Conservation (phyloP, 768 basidiomycete genomes). For the Tylopilus sp. region DNA sequence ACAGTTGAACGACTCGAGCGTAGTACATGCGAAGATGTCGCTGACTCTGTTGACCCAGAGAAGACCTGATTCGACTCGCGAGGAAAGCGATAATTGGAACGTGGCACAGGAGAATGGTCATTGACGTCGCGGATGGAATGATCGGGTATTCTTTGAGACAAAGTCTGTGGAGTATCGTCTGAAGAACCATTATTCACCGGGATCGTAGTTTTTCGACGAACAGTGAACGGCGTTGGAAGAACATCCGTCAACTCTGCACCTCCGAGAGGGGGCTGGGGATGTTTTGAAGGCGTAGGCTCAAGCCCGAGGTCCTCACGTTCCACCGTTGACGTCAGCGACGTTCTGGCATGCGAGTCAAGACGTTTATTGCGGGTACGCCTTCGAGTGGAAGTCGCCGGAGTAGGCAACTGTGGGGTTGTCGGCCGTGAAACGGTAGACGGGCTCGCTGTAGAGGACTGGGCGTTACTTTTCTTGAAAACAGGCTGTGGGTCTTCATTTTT, state of each 20-base stretch:
- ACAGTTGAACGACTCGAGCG: not conserved
- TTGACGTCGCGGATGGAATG: not conserved
- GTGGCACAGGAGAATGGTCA: conserved; percentile 3
- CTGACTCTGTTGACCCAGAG: not conserved
- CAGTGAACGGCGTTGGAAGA: conserved; percentile 10
- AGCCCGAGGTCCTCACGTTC: conserved; percentile 2
- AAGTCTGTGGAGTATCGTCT: conserved; percentile 17
- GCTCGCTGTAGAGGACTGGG: not conserved
- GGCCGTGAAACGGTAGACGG: not conserved
- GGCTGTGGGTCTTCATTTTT: conserved; percentile 6
- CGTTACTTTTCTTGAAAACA: conserved; percentile 17
- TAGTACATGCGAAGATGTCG: not conserved
- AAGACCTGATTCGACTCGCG: not conserved
- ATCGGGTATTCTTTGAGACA: conserved; percentile 3
- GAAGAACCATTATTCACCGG: not conserved
- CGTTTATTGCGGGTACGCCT: conserved; percentile 8
- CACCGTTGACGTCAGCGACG: not conserved
- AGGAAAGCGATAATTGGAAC: not conserved
- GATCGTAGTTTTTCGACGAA: not conserved
- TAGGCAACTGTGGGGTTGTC: conserved; percentile 18
- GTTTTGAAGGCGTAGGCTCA: conserved; percentile 1
- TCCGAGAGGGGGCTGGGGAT: not conserved
- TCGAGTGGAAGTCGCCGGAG: conserved; percentile 20
- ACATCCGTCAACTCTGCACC: not conserved
- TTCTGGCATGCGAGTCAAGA: not conserved